Base-by-base conservation (phyloP, 257 asterid species). In the Euphrasia confusa region DNA sequence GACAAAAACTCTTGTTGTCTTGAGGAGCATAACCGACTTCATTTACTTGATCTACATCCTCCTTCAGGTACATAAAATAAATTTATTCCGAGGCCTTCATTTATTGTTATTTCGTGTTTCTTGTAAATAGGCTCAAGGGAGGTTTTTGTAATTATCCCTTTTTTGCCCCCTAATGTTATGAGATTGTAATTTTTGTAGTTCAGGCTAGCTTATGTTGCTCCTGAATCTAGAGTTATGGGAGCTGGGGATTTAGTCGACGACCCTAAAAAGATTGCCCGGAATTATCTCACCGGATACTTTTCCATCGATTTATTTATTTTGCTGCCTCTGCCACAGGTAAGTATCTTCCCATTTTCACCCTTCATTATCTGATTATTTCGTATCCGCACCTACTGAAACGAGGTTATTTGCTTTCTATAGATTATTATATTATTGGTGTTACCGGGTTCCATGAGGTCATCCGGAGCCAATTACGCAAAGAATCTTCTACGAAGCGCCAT, bases 241-340 rank as follows among this genome's bases (percentile, higher is more conserved):
- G 82, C 95, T 60, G 80, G 95, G 57, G 95, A 85, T 67, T 75
- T 90, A 47, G 95, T 77, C 30, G 94, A 83, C 56, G 77, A 83
- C 57, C 97, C 97, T 54, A 80, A 63, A 75, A 79, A 60, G 72
- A 86, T 89, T 33, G 94, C 91, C 13, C 64, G 63, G 58, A 71
- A 89, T 58, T 89, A 89, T 78, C 73, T 89, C 54, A 47, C 54
- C 26, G 83, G 91, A 75, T 78, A 62, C 72, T 84, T 89, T 76
- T 1, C 58, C 14, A 15, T 86, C 45, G 97, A 89, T 74, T 60
- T 89, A 15, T 75, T 86, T 63, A 76, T 78, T 10, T 84, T 77
- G 42, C 75, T 89, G 35, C 95, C 97, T 64, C 84, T 89, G 76
- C 95, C 97, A 40, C 95, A 89, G 78, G 97, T 84, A 65, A 75